Evolutionary conservation across 1,139 yeast species (phyloP), one percentile per base, ranked within the genome.

Genomic region (Yamadazyma jaroonii): DNA sequence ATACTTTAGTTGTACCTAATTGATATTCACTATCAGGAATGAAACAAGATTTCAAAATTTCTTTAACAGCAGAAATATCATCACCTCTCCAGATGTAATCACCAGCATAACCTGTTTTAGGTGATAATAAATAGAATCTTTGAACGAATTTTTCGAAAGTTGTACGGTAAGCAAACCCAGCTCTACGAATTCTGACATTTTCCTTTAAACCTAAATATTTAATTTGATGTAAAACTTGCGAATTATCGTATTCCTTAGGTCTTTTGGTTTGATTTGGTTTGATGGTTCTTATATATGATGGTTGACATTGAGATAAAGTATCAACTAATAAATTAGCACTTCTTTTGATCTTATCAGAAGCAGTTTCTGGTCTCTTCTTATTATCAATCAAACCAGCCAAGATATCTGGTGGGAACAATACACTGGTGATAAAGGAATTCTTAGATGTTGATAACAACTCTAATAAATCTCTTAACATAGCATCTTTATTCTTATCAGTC

Each of bases 141-240:
- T 94, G 97, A n/a, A 89, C 97, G 58, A 94, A 94, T 60, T 90
- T 89, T 41, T 92, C 97, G 64, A 90, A 94, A 0, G 97, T 87
- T 46, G 95, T 96, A 64, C 99, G 83, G 56, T 90, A 92, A 2
- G 99, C 98, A 63, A 94, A 94, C 36, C 99, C 99, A 0, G 99
- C 98, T 68, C 98, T 84, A 69, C 98, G 81, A 49, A 94, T 94
- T 48, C 98, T 79, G 32, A 94, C 97, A 60, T 94, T 94, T 61
- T 94, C 98, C 56, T 92, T 94, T 59, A 94, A 72, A 57, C 99
- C 99, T 51, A 94, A 75, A 59, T 94, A 94, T 57, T 94, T 94
- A 47, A 94, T 84, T 66, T 94, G 99, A 64, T 94, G 98, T 49
- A 92, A 70, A 9, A 92, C 98, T 51, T 89, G 96, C 41, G 78